Percentiles rank a stretch among this genome's conserved stretches.
Evolutionary conservation across 305 asterid species (phyloP).

Genomic region (Petunia hybrid): DNA sequence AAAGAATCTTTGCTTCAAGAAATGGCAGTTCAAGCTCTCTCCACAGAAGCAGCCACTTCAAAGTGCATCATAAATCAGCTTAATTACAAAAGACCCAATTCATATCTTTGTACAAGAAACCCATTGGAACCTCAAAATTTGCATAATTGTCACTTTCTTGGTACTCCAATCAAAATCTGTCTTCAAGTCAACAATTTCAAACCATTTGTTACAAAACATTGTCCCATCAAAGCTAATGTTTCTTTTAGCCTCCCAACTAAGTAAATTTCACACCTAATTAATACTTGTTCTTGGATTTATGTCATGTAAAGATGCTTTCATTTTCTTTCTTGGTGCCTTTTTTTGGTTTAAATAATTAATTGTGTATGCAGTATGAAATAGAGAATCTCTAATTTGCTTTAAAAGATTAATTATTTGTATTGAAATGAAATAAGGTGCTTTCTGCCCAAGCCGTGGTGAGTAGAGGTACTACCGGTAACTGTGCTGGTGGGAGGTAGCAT

Average conservation of each 20-base stretch:
- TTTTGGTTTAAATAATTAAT: not conserved
- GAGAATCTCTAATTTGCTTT: not conserved
- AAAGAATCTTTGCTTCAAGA: not conserved
- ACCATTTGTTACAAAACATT: constrained; percentile 40
- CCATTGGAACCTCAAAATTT: constrained; percentile 28
- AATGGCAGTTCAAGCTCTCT: constrained; percentile 58
- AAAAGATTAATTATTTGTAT: no score
- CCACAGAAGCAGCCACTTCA: constrained; percentile 37
- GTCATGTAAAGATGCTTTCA: not conserved
- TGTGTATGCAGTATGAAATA: not conserved
- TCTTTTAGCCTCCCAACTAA: constrained; percentile 57
- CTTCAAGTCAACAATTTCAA: constrained; percentile 40
- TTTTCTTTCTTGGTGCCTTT: not conserved
- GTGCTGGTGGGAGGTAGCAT: no score
- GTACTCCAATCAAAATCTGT: constrained; percentile 41
- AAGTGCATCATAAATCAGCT: constrained; percentile 31
- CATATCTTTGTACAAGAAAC: not conserved
- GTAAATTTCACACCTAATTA: constrained; percentile 39
- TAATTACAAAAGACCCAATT: constrained; percentile 33
- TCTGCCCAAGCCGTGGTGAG: no score
- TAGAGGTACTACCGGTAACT: no score
- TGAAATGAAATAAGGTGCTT: no score
- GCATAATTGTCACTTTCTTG: constrained; percentile 47
- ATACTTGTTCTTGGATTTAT: not conserved
- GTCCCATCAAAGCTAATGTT: constrained; percentile 46